A percentile compares a stretch with the other conserved stretches of the same genome.
These are phyloP conservation scores for Gonium pectorale DNA, from an alignment of 139 green algal species.

Conservation along the genomic window DNA sequence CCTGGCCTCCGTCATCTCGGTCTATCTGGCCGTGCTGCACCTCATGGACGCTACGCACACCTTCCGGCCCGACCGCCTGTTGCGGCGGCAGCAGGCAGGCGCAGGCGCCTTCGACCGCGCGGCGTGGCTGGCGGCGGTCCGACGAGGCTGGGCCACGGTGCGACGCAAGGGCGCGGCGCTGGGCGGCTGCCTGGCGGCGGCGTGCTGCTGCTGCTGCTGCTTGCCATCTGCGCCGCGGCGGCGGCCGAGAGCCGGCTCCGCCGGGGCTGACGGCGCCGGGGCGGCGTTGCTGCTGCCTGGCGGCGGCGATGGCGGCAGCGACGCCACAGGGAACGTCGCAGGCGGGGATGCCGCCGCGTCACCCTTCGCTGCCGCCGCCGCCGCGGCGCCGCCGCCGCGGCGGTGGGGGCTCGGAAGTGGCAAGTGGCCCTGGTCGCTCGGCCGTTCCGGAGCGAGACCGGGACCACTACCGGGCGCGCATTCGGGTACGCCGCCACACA, in stretches of 20 bases:
- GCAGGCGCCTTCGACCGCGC: background rate
- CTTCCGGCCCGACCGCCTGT: conserved; percentile 9
- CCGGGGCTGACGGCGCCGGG: background rate
- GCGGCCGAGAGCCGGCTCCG: background rate
- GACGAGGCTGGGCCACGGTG: background rate
- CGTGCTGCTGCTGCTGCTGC: conserved; percentile 39
- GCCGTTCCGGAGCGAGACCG: no score
- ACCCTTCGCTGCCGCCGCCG: conserved; percentile 1
- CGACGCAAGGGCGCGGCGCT: conserved; percentile 23
- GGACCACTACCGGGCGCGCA: no score
- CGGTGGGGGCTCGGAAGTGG: background rate
- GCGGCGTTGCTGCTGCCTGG: background rate
- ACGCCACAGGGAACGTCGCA: background rate
- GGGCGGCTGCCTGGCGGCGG: conserved; percentile 23
- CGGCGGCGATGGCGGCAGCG: background rate
- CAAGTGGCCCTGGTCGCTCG: no score
- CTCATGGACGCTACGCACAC: conserved; percentile 54
- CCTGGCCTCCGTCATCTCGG: conserved; percentile 26
- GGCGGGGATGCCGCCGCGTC: background rate
- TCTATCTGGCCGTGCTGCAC: conserved; percentile 47
- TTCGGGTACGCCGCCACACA: background rate
- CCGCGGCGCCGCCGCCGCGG: background rate
- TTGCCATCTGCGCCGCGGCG: background rate
- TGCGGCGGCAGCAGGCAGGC: background rate
- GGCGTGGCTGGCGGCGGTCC: background rate